Conservation (phyloP, 345 rosid genomes). For the Angophora floribunda region DNA sequence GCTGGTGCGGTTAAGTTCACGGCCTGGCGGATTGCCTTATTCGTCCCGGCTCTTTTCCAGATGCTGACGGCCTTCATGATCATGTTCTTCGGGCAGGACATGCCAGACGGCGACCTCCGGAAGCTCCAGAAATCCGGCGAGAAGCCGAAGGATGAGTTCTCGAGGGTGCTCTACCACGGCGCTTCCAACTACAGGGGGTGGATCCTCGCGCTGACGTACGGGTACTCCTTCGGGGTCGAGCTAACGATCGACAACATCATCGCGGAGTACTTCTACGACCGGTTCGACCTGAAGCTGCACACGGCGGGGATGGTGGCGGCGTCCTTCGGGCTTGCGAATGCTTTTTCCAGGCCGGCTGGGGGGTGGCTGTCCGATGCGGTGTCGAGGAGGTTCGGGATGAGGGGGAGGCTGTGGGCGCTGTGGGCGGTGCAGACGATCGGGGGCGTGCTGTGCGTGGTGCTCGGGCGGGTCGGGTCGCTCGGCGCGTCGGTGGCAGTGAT, state of each 20-base stretch:
- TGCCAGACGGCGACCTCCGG: slow-evolving; percentile 6
- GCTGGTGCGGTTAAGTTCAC: slow-evolving; percentile 6
- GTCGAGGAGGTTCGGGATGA: slow-evolving; percentile 3
- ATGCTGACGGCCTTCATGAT: background rate
- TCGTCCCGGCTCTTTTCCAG: slow-evolving; percentile 6
- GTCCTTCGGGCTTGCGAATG: slow-evolving; percentile 4
- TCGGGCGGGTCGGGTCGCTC: background rate
- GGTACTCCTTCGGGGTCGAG: slow-evolving; percentile 7
- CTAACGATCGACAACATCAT: slow-evolving; percentile 9
- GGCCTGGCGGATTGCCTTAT: slow-evolving; percentile 12
- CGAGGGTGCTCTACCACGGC: slow-evolving; percentile 2
- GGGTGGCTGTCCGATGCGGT: slow-evolving; percentile 1
- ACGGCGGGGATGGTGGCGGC: slow-evolving; percentile 8
- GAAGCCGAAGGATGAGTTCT: background rate
- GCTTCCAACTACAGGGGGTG: slow-evolving; percentile 2
- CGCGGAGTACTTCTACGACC: slow-evolving; percentile 10
- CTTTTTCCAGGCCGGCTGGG: slow-evolving; percentile 1
- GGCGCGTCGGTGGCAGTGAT: background rate
- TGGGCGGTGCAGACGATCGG: slow-evolving; percentile 4
- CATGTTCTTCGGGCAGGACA: slow-evolving; percentile 6
- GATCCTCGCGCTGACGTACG: slow-evolving; percentile 5
- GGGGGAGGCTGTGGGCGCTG: slow-evolving; percentile 9
- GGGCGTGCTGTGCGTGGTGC: slow-evolving; percentile 3
- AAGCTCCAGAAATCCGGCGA: background rate
- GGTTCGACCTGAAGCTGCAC: slow-evolving; percentile 10